A percentile compares a stretch with the other conserved stretches of the same genome.
Evolutionary conservation across 2,329 filamentous ascomycete genomes (phyloP).

Genomic region (Fusarium newnesense): DNA sequence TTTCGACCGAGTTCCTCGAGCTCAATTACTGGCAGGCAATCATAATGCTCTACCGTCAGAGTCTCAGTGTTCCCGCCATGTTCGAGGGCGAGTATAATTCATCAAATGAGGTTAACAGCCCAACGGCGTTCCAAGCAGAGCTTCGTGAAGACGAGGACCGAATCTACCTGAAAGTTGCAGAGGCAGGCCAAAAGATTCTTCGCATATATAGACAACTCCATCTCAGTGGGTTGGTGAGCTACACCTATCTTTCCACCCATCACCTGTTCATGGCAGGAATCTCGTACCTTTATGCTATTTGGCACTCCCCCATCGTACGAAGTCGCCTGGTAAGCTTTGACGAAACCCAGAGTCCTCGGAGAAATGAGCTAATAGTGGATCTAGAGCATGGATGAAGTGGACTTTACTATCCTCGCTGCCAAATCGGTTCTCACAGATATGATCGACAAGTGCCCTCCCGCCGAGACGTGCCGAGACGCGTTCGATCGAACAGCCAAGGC

Average conservation of each 20-base stretch:
- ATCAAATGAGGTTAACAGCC: slow-evolving; percentile 71
- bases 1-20: slow-evolving; percentile 89
- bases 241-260: slow-evolving; percentile 94
- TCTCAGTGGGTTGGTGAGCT: slow-evolving; percentile 88
- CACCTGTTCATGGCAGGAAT: slow-evolving; percentile 98
- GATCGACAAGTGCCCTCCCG: slow-evolving; percentile 93
- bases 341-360: not conserved
- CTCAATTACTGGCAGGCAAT: slow-evolving; percentile 98
- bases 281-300: slow-evolving; percentile 95
- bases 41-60: slow-evolving; percentile 94
- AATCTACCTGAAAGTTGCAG: slow-evolving; percentile 93
- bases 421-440: slow-evolving; percentile 93
- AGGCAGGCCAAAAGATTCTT: slow-evolving; percentile 92
- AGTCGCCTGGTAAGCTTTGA: slow-evolving; percentile 78
- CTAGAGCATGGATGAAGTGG: slow-evolving; percentile 91
- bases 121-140: slow-evolving; percentile 71
- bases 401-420: slow-evolving; percentile 92
- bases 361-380: slow-evolving; percentile 12
- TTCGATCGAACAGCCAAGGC: slow-evolving; percentile 96
- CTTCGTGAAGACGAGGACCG: slow-evolving; percentile 85
- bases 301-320: slow-evolving; percentile 91
- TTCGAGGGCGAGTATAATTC: slow-evolving; percentile 82
- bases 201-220: slow-evolving; percentile 92
- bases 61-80: slow-evolving; percentile 84
- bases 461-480: slow-evolving; percentile 92